Evolutionary conservation across 2,329 filamentous ascomycete genomes (phyloP).

Genomic region (Pleomassaria siparia): DNA sequence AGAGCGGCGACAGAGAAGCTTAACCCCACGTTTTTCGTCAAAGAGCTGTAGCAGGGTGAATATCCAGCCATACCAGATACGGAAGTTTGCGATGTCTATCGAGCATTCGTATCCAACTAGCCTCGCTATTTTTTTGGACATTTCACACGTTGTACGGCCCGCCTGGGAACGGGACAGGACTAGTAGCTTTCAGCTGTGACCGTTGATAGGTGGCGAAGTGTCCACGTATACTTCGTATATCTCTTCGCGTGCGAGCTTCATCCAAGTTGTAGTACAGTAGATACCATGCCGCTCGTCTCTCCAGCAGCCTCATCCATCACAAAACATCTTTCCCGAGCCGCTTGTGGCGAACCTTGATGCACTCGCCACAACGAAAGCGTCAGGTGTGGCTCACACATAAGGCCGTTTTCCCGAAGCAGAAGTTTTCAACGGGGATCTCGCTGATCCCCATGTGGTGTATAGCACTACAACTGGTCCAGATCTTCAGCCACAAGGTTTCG

Average conservation of each 20-base stretch:
- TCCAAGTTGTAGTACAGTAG: not conserved
- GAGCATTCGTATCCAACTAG: not conserved
- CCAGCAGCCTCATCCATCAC: not conserved
- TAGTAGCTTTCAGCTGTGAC: not conserved
- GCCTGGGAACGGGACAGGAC: not conserved
- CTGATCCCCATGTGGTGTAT: not conserved
- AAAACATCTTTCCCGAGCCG: constrained; percentile 1
- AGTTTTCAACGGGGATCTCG: not conserved
- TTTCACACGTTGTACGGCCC: no score
- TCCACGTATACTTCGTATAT: constrained; percentile 4
- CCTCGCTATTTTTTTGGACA: not conserved
- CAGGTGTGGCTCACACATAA: constrained; percentile 2
- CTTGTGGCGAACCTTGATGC: constrained; percentile 1
- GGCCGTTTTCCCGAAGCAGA: not conserved
- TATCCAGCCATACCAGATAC: not conserved
- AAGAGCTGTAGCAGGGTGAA: not conserved
- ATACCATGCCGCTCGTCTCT: not conserved
- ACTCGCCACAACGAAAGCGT: constrained; percentile 3
- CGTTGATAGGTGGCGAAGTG: constrained; percentile 5
- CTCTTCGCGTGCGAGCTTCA: not conserved
- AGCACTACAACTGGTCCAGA: not conserved
- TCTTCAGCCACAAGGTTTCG: not conserved
- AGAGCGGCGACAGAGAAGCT: constrained; percentile 5
- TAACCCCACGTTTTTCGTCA: constrained; percentile 10
- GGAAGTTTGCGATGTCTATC: not conserved